These are phyloP conservation scores for Yarrowia phangngaensis DNA, from an alignment of 805 yeast species.

Conservation along the genomic window DNA sequence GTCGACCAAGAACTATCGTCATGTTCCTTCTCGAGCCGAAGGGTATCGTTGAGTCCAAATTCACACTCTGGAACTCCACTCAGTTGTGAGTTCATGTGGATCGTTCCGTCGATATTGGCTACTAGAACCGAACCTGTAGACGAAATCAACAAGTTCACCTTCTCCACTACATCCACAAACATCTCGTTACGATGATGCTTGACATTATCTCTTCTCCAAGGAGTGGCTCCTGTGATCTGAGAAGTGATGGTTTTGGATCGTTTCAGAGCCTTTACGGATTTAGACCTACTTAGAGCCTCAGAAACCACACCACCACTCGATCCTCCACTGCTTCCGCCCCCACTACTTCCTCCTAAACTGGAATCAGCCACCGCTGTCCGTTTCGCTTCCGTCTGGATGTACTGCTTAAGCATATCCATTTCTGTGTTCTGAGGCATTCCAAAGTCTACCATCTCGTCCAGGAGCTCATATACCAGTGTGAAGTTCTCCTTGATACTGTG, in stretches of 20 bases:
- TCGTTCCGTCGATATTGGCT: conserved; percentile 71
- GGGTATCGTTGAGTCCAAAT: conserved; percentile 66
- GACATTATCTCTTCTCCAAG: conserved; percentile 71
- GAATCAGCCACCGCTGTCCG: not conserved
- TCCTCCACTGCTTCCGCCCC: conserved; percentile 6
- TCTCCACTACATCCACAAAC: conserved; percentile 69
- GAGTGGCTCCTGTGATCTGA: conserved; percentile 44
- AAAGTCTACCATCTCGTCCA: conserved; percentile 72
- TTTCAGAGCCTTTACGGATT: conserved; percentile 27
- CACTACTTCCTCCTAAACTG: not conserved
- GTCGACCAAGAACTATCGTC: conserved; percentile 32
- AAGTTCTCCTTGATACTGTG: conserved; percentile 60
- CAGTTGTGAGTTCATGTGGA: conserved; percentile 64
- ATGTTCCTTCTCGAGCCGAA: conserved; percentile 35
- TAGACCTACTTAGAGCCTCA: conserved; percentile 1
- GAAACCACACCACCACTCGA: conserved; percentile 3
- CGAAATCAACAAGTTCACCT: conserved; percentile 64
- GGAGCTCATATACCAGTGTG: conserved; percentile 63
- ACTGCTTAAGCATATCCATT: conserved; percentile 41
- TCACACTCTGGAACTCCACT: conserved; percentile 82
- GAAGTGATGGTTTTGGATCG: conserved; percentile 33
- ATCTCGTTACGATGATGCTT: conserved; percentile 81
- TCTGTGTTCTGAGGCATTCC: conserved; percentile 76
- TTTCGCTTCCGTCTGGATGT: conserved; percentile 39
- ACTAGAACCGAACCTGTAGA: conserved; percentile 56